These are phyloP conservation scores for Penicillium robsamsonii DNA, from an alignment of 495 filamentous ascomycete species.

Conservation along the genomic window DNA sequence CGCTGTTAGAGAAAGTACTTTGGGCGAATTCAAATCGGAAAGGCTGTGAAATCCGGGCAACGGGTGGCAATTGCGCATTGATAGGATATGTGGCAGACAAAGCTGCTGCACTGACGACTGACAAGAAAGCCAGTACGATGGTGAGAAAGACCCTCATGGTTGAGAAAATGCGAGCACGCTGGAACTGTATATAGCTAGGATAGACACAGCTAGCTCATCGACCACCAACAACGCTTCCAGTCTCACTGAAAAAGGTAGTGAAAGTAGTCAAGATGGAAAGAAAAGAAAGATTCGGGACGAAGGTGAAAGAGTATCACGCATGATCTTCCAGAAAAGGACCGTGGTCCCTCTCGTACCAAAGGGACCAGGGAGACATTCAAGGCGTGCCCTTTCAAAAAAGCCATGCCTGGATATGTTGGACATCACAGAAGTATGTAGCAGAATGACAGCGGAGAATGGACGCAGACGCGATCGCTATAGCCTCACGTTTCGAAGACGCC, in stretches of 20 bases:
- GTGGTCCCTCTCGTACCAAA: slow-evolving; percentile 33
- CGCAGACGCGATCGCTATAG: slow-evolving; percentile 17
- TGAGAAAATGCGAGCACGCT: slow-evolving; percentile 17
- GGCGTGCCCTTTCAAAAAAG: slow-evolving; percentile 39
- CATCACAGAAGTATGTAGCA: slow-evolving; percentile 44
- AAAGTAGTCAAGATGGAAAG: slow-evolving; percentile 14
- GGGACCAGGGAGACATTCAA: slow-evolving; percentile 39
- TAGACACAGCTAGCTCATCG: slow-evolving; percentile 19
- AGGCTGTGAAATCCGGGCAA: slow-evolving; percentile 61
- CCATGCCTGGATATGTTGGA: slow-evolving; percentile 49
- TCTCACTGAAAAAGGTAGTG: slow-evolving; percentile 11
- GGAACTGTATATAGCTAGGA: slow-evolving; percentile 13
- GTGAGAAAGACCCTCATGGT: slow-evolving; percentile 35
- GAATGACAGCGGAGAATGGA: slow-evolving; percentile 32
- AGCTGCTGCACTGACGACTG: slow-evolving; percentile 41
- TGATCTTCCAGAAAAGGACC: slow-evolving; percentile 22
- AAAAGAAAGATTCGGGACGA: slow-evolving; percentile 19
- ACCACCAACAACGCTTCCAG: slow-evolving; percentile 13
- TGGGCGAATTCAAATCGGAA: slow-evolving; percentile 68
- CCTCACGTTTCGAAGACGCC: slow-evolving; percentile 37
- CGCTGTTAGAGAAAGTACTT: slow-evolving; percentile 61
- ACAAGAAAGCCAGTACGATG: slow-evolving; percentile 33
- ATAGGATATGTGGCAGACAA: slow-evolving; percentile 61
- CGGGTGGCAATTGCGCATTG: slow-evolving; percentile 74
- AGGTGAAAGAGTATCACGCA: slow-evolving; percentile 22